A percentile compares a stretch with the other conserved stretches of the same genome.
These are phyloP conservation scores for Lomentospora prolificans DNA, from an alignment of 2,329 filamentous ascomycete species.

Conservation along the genomic window DNA sequence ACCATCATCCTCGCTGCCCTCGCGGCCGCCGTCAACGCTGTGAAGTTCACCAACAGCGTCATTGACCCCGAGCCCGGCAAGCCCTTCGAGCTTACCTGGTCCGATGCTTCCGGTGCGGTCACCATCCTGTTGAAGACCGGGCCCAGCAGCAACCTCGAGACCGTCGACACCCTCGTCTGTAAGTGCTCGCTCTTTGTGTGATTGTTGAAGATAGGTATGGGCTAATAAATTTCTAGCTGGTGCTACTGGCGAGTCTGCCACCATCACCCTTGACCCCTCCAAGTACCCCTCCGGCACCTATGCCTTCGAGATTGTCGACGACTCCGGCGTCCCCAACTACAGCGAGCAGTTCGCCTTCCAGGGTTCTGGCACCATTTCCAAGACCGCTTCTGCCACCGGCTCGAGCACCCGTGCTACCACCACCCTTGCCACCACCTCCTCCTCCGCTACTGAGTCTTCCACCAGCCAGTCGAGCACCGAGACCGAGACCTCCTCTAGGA, in stretches of 20 bases:
- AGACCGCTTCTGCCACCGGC: slow-evolving; percentile 4
- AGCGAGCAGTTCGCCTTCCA: slow-evolving; percentile 26
- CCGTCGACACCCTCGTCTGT: slow-evolving; percentile 38
- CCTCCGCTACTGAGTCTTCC: background rate
- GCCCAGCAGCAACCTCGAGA: slow-evolving; percentile 30
- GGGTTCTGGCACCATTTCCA: slow-evolving; percentile 17
- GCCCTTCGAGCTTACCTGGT: slow-evolving; percentile 42
- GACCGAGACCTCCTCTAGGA: slow-evolving; percentile 7
- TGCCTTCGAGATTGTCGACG: slow-evolving; percentile 35
- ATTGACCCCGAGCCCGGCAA: slow-evolving; percentile 47
- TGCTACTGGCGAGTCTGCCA: slow-evolving; percentile 24
- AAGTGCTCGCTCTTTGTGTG: slow-evolving; percentile 21
- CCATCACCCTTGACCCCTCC: slow-evolving; percentile 25
- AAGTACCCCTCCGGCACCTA: slow-evolving; percentile 29
- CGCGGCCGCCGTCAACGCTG: slow-evolving; percentile 38
- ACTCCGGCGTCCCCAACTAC: slow-evolving; percentile 31
- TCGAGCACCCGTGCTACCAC: slow-evolving; percentile 11
- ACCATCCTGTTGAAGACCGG: slow-evolving; percentile 47
- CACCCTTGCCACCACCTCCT: slow-evolving; percentile 10
- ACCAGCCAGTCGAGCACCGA: slow-evolving; percentile 10
- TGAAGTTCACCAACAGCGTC: slow-evolving; percentile 19
- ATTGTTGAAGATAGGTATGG: background rate
- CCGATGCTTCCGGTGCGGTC: slow-evolving; percentile 31
- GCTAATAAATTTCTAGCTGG: slow-evolving; percentile 18
- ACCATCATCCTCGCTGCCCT: slow-evolving; percentile 41